Evolutionary conservation across 441 rosid genomes (phyloP).

Genomic region (Arabidopsis lyrata): DNA sequence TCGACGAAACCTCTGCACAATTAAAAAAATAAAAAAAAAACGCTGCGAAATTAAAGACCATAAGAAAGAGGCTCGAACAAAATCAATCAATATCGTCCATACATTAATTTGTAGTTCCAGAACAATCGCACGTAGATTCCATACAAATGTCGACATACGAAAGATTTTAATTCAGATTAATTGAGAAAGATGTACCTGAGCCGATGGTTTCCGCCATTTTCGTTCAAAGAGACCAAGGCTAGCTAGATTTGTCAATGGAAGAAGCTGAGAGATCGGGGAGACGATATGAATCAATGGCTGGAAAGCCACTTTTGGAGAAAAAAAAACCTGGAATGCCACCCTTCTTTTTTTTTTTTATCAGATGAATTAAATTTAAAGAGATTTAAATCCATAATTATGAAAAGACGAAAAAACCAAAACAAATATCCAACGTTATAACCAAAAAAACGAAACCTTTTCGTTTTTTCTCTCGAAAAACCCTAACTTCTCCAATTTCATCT

Average conservation of each 20-base stretch:
- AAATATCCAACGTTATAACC: too few relatives aligned
- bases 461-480: too few relatives aligned
- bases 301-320: too few relatives aligned
- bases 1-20: constrained; percentile 48
- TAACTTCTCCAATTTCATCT: too few relatives aligned
- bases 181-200: constrained; percentile 28
- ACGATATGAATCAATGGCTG: neutral
- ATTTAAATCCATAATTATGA: too few relatives aligned
- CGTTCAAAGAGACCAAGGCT: constrained; percentile 13
- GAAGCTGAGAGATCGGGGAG: constrained; percentile 20
- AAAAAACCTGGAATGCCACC: too few relatives aligned
- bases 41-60: neutral
- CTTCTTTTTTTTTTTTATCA: too few relatives aligned
- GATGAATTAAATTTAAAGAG: too few relatives aligned
- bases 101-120: neutral
- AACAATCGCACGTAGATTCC: constrained; percentile 1
- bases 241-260: neutral
- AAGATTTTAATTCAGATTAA: neutral
- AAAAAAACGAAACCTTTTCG: too few relatives aligned
- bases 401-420: too few relatives aligned
- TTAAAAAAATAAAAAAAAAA: neutral
- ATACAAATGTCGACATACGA: constrained; percentile 3
- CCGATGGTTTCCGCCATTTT: constrained; percentile 39
- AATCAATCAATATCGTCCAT: neutral
- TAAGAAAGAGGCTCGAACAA: neutral